These are phyloP conservation scores for Geosmithia morbida DNA, from an alignment of 2,329 filamentous ascomycete genomes.

Conservation along the genomic window DNA sequence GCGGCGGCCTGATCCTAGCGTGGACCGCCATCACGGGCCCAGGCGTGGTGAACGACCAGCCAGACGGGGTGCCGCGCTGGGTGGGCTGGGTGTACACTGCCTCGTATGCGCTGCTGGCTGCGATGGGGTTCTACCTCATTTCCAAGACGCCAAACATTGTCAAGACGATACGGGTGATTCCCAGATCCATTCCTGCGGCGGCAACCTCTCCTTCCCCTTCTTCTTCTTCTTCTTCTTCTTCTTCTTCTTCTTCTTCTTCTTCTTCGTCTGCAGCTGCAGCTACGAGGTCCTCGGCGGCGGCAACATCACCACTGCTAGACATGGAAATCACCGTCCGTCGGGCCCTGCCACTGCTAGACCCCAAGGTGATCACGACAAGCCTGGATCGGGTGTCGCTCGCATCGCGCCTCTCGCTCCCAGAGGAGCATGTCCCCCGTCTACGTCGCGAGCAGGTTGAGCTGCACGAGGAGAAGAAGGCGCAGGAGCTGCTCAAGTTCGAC, in stretches of 20 bases:
- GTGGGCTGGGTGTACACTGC: conserved; percentile 41
- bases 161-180: conserved; percentile 39
- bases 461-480: conserved; percentile 17
- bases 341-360: conserved; percentile 28
- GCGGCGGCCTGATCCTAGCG: conserved; percentile 25
- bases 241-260: conserved; percentile 3
- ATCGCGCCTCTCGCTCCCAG: conserved; percentile 22
- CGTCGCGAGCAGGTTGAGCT: conserved; percentile 13
- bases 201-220: conserved; percentile 4
- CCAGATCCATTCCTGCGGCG: conserved; percentile 9
- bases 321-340: conserved; percentile 39
- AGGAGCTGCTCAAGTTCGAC: conserved; percentile 29
- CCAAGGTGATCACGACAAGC: conserved; percentile 24
- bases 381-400: conserved; percentile 18
- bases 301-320: conserved; percentile 17
- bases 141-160: conserved; percentile 43
- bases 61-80: conserved; percentile 39
- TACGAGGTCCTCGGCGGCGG: not conserved
- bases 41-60: conserved; percentile 6
- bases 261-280: conserved; percentile 5
- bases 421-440: conserved; percentile 20
- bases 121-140: conserved; percentile 45
- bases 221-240: conserved; percentile 3
- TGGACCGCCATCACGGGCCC: conserved; percentile 21
- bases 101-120: conserved; percentile 44